phyloP scores from a whole-genome alignment of 1,284 basidiomycete genomes.

The Cryptococcus sp. region DNA sequence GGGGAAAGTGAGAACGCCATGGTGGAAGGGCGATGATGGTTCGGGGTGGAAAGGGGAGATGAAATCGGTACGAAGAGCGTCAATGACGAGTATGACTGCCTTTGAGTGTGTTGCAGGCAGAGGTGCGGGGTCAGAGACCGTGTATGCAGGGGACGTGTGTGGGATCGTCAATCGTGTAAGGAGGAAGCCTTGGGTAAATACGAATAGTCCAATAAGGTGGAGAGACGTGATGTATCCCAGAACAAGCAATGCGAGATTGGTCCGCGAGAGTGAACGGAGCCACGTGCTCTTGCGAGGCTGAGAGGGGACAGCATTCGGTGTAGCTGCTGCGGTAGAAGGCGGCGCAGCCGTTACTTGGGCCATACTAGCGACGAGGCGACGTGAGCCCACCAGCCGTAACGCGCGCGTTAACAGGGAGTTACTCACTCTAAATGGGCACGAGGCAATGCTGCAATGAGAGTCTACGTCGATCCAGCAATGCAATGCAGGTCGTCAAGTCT shows the following conservation, averaged over 20 bases:
- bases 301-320: too few relatives aligned
- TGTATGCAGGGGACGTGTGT: constrained; percentile 55
- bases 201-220: constrained; percentile 57
- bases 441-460: too few relatives aligned
- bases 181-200: constrained; percentile 87
- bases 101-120: constrained; percentile 70
- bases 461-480: too few relatives aligned
- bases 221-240: constrained; percentile 62
- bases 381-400: too few relatives aligned
- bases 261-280: constrained; percentile 34
- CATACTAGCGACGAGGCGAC: neutral
- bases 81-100: constrained; percentile 84
- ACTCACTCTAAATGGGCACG: too few relatives aligned
- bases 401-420: too few relatives aligned
- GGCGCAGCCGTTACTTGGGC: neutral
- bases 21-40: constrained; percentile 70
- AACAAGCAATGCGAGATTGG: constrained; percentile 55
- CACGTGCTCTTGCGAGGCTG: constrained; percentile 14
- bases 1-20: constrained; percentile 80
- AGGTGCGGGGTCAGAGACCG: constrained; percentile 51
- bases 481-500: too few relatives aligned
- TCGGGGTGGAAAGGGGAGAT: constrained; percentile 66
- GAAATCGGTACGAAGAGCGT: constrained; percentile 94
- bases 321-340: too few relatives aligned
- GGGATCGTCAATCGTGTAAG: constrained; percentile 77